Base-by-base conservation (phyloP, 305 asterid genomes). In the Rubia tinctorum region DNA sequence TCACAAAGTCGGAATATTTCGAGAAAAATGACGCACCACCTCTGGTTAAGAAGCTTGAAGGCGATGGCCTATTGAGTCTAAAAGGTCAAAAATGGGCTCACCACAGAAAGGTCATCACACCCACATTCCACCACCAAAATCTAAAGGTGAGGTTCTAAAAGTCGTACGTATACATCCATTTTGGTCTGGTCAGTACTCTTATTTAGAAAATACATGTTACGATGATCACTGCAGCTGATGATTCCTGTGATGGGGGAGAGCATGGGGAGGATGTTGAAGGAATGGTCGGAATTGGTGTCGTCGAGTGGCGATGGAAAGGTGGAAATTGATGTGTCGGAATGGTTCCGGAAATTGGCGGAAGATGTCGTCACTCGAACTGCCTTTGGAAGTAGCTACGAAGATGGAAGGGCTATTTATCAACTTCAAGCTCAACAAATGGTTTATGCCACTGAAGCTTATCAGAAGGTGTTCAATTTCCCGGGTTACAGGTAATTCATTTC, bases 51-150 rank as follows among this genome's bases (percentile, higher is more conserved):
- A 94, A 86, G 74, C 89, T 94, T 61, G 99, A 94, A 88, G 99
- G 99, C 20, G 98, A 89, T 71, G 99, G 99, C 4, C 76, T 94
- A 74, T 74, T 94, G 43, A 94, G 88, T 44, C 92, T 94, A 65
- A 85, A 90, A 68, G 99, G 98, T 27, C 87, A 89, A 72, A 94
- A 94, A 85, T 94, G 98, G 99, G 96, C 98, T 82, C 96, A 94
- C 85, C 99, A 90, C 15, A 83, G 99, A 77, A 91, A 86, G 82
- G 82, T 91, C 60, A 89, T 94, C 40, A 91, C 93, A 59, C 99
- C 99, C 11, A 82, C 91, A 65, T 92, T 94, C 77, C 89, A 94
- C 81, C 82, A 90, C 2, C 90, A 94, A 77, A 94, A 94, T 82
- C 95, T 94, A 77, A 94, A 87, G 96, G 97, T 93, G 72, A 56